Evolutionary conservation across 805 yeast genomes (phyloP), one percentile per base, ranked within the genome.

Genomic region (Yarrowia sp.): DNA sequence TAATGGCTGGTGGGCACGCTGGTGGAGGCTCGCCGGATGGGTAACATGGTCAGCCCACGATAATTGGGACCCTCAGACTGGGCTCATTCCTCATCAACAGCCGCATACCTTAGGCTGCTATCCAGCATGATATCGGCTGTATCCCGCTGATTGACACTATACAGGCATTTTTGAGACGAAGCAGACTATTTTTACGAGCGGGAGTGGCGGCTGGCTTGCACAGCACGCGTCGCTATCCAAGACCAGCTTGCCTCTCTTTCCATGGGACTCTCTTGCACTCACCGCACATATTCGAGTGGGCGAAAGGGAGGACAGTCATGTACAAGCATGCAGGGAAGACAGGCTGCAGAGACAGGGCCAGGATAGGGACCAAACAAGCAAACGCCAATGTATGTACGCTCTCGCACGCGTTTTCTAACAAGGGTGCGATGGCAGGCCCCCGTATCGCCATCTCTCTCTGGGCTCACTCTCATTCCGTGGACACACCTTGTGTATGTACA

Each of bases 241-340:
- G 14, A 34, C 55, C 34, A 6, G 12, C 34, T 9, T 12, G 14
- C 50, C 50, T 20, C 20, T 34, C 50, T 47, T 47, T 47, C 52
- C 38, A 47, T 47, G 52, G 52, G 30, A 10, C 30, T 24, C 6
- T 24, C 30, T 24, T 24, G 7, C 30, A 5, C 30, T 24, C 30
- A 14, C 50, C 56, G 7, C 3, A 52, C 56, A 52, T 52, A 15
- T 52, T 52, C 14, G 19, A 13, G 56, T 52, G 56, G 56, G 56
- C 56, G 56, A 52, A 52, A 36, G 56, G 42, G 17, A 19, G 55
- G n/a, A 6, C 6, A 17, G 7, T 17, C n/a, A 43, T 47, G 52
- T 47, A 47, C 33, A 47, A 49, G 43, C 58, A 52, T 52, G 58
- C 58, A 52, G 58, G 58, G 58, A 17, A 52, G 58, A 9, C 33